Conservation (phyloP, 1,139 yeast genomes). For the Geotrichum aggregatum region DNA sequence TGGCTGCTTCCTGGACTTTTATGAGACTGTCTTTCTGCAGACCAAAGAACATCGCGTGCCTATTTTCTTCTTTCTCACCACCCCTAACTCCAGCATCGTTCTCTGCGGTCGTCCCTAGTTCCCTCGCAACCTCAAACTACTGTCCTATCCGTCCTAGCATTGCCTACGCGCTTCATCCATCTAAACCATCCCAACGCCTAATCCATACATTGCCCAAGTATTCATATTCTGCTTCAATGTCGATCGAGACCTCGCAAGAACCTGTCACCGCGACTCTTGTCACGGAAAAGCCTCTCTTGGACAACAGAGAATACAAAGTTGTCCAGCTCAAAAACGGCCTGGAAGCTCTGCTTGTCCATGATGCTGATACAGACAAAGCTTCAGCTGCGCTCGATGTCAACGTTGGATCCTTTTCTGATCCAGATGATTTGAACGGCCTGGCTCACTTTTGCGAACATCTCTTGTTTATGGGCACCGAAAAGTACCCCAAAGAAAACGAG, state of each 20-base stretch:
- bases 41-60: background rate
- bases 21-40: slow-evolving; percentile 1
- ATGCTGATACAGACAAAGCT: slow-evolving; percentile 80
- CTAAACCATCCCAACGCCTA: no score
- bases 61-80: background rate
- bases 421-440: slow-evolving; percentile 68
- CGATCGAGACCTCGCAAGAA: slow-evolving; percentile 1
- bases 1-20: no score
- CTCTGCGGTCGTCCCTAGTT: background rate
- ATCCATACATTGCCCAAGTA: no score
- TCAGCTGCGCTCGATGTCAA: slow-evolving; percentile 92
- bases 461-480: slow-evolving; percentile 92
- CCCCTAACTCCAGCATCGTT: background rate
- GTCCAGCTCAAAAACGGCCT: slow-evolving; percentile 64
- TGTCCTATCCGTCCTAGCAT: background rate
- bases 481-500: slow-evolving; percentile 88
- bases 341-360: slow-evolving; percentile 73
- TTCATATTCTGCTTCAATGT: background rate
- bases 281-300: slow-evolving; percentile 42
- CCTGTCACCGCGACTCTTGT: background rate
- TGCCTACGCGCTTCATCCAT: no score
- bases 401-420: slow-evolving; percentile 86
- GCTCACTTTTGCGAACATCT: slow-evolving; percentile 97
- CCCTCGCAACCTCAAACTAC: background rate
- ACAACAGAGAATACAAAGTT: slow-evolving; percentile 69